Percentiles rank a stretch among this genome's conserved stretches.
Evolutionary conservation across 768 basidiomycete species (phyloP).

Genomic region (Psilocybe azurescens): DNA sequence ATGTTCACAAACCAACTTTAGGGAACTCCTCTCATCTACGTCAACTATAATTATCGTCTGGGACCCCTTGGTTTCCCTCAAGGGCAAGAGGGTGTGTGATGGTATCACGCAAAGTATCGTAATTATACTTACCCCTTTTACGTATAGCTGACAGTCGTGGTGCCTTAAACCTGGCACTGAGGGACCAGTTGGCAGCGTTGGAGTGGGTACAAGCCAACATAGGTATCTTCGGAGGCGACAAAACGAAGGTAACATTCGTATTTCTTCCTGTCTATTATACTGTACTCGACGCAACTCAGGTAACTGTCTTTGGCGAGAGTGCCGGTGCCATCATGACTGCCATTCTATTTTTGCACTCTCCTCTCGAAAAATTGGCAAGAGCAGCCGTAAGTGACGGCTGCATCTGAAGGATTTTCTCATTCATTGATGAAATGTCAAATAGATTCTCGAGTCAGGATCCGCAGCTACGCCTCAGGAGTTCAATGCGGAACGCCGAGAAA

Average conservation of each 20-base stretch:
- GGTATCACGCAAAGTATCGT: neutral
- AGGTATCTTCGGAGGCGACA: conserved; percentile 61
- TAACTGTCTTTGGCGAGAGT: conserved; percentile 60
- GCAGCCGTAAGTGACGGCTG: conserved; percentile 29
- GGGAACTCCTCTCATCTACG: conserved; percentile 50
- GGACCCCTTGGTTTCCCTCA: conserved; percentile 52
- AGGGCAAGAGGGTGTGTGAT: conserved; percentile 37
- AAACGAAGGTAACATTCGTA: conserved; percentile 26
- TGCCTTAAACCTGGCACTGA: conserved; percentile 50
- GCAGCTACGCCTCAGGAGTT: conserved; percentile 40
- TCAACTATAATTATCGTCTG: conserved; percentile 46
- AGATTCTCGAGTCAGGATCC: conserved; percentile 50
- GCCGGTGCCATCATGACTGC: conserved; percentile 56
- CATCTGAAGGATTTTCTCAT: neutral
- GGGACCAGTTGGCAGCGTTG: conserved; percentile 49
- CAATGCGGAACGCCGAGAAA: conserved; percentile 32
- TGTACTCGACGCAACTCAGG: conserved; percentile 27
- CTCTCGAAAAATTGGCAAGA: conserved; percentile 36
- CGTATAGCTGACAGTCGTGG: conserved; percentile 36
- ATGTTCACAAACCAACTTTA: conserved; percentile 5
- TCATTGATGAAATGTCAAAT: conserved; percentile 6
- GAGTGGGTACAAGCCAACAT: conserved; percentile 68
- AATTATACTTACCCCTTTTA: neutral
- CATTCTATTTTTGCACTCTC: conserved; percentile 42
- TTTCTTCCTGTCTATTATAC: neutral